A percentile compares a stretch with the other conserved stretches of the same genome.
Evolutionary conservation across 768 basidiomycete species (phyloP).

Genomic region (Daedalea quercina): DNA sequence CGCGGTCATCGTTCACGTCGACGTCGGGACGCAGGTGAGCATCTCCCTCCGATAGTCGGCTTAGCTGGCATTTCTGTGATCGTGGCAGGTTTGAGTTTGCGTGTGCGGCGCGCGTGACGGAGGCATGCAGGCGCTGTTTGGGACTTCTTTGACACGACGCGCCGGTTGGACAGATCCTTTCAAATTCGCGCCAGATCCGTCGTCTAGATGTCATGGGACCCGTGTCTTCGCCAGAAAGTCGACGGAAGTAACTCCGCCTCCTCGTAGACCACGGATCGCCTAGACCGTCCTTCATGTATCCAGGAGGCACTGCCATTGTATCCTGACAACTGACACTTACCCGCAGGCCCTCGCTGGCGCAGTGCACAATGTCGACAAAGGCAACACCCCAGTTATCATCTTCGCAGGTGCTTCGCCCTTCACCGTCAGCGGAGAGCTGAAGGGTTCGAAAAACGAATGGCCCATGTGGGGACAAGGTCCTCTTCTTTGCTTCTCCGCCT

Average conservation of each 20-base stretch:
- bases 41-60: neutral
- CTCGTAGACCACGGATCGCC: too few relatives aligned
- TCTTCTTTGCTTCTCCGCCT: neutral
- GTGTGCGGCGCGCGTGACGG: too few relatives aligned
- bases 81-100: too few relatives aligned
- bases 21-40: constrained; percentile 29
- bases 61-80: neutral
- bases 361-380: constrained; percentile 63
- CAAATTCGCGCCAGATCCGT: too few relatives aligned
- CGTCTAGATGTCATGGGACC: too few relatives aligned
- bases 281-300: too few relatives aligned
- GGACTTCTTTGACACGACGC: too few relatives aligned
- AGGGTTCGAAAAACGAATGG: constrained; percentile 65
- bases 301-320: too few relatives aligned
- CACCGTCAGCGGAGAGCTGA: constrained; percentile 46
- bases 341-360: constrained; percentile 59
- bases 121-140: too few relatives aligned
- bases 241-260: too few relatives aligned
- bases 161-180: too few relatives aligned
- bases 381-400: constrained; percentile 56
- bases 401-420: constrained; percentile 69
- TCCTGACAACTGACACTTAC: neutral
- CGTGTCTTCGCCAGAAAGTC: too few relatives aligned
- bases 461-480: constrained; percentile 68
- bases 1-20: constrained; percentile 69